These are phyloP conservation scores for Xylariales sp. DNA, from an alignment of 2,329 filamentous ascomycete species.

Conservation along the genomic window DNA sequence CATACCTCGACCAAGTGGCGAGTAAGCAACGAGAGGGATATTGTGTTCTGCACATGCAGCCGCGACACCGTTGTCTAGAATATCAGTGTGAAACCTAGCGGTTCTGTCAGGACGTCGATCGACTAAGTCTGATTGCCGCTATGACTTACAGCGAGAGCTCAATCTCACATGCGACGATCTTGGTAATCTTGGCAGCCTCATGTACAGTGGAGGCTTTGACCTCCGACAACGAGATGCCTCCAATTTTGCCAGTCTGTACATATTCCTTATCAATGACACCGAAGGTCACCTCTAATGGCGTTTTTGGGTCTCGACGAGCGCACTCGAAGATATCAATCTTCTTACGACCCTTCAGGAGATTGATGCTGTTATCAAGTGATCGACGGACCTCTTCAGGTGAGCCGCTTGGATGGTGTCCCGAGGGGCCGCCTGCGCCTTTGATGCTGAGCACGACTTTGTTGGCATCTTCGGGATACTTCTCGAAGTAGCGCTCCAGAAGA, in stretches of 20 bases:
- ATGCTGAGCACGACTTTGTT: constrained; percentile 51
- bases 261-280: constrained; percentile 30
- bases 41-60: constrained; percentile 53
- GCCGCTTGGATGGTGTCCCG: constrained; percentile 33
- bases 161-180: constrained; percentile 32
- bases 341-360: constrained; percentile 37
- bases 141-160: constrained; percentile 31
- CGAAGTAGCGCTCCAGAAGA: constrained; percentile 51
- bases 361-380: constrained; percentile 45
- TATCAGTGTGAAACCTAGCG: constrained; percentile 17
- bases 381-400: constrained; percentile 43
- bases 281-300: constrained; percentile 30
- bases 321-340: constrained; percentile 50
- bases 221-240: constrained; percentile 36
- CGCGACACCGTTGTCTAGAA: constrained; percentile 25
- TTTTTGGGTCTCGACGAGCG: constrained; percentile 42
- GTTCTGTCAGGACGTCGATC: constrained; percentile 11
- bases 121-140: neutral
- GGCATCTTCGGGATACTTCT: constrained; percentile 51
- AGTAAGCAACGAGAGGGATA: constrained; percentile 70
- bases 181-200: constrained; percentile 28
- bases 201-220: constrained; percentile 33
- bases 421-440: constrained; percentile 44
- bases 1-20: constrained; percentile 60
- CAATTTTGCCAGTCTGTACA: constrained; percentile 35